Base-by-base conservation (phyloP, 2,329 filamentous ascomycete genomes). In the Tricladium varicosporioides region DNA sequence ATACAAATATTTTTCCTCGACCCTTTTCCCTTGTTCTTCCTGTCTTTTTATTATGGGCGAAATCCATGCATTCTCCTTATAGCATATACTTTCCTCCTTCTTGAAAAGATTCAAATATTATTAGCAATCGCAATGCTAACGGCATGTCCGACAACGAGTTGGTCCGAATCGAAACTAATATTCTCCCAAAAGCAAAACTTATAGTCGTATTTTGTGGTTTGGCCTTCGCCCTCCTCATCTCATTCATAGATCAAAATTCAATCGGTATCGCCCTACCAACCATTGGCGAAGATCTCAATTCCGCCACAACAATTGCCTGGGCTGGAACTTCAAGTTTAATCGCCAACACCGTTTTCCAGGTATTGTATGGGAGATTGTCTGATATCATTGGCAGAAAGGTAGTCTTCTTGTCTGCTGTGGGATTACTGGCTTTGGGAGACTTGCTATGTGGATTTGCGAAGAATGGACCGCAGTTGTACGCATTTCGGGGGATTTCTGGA, bases 371-470 rank as follows among this genome's bases (percentile, higher is more conserved):
- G 16, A 77, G 83, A 2, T 64, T 86, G 2, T 85, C 82, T 0
- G 83, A 86, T 67, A 80, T 86, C 1, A 78, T 85, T 51, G 82
- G 83, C 16, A 77, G 84, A 15, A 86, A 86, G 67, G 74, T 77
- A 7, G 75, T 87, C 5, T 80, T 82, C 51, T 66, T 87, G 2
- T 75, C 74, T 1, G 80, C 80, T 1, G 69, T 85, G 7, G 73
- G 73, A 0, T 68, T 85, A 11, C 71, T 88, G 5, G 75, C 76
- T 7, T 55, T 86, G 13, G 80, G 79, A 1, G 83, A 86, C 65
- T 68, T 88, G 49, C 72, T 85, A 1, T 87, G 84, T 65, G 81
- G 81, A 1, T 73, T 87, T 22, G 76, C 81, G 0, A 74, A 76
- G 42, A 83, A 77, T 56, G 76, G 79, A 1, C 74, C 78, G 16